Evolutionary conservation across 164 flowering plant species (phyloP).

Genomic region (Umbellularia californica): DNA sequence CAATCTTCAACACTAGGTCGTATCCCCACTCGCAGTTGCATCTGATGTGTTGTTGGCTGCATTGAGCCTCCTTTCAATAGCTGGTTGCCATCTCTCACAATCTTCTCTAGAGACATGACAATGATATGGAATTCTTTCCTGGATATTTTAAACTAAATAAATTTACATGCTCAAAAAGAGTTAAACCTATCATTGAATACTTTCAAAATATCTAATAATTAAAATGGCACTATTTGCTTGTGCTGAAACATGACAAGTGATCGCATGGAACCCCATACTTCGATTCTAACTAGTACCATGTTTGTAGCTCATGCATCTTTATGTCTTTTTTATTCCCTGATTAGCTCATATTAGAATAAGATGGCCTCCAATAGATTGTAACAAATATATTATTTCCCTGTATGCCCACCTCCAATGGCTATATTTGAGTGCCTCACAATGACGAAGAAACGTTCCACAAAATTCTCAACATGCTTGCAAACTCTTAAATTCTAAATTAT

Average conservation of each 20-base stretch:
- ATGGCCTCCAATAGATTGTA: too few relatives aligned
- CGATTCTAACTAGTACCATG: too few relatives aligned
- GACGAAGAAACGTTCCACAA: too few relatives aligned
- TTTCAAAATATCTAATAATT: neutral
- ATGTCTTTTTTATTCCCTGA: too few relatives aligned
- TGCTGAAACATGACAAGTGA: neutral
- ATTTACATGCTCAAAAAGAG: neutral
- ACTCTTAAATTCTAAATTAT: too few relatives aligned
- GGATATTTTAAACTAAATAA: slow-evolving; percentile 5
- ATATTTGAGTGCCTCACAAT: too few relatives aligned
- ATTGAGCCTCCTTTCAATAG: slow-evolving; percentile 51
- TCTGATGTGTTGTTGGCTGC: slow-evolving; percentile 37
- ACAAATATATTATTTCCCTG: too few relatives aligned
- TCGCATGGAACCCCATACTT: neutral
- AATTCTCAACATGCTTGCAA: too few relatives aligned
- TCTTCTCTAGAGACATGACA: slow-evolving; percentile 57
- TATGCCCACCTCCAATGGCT: too few relatives aligned
- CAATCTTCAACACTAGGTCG: slow-evolving; percentile 66
- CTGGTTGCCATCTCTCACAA: slow-evolving; percentile 53
- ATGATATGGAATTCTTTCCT: slow-evolving; percentile 65
- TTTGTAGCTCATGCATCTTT: too few relatives aligned
- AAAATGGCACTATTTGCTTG: neutral
- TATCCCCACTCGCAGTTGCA: slow-evolving; percentile 55
- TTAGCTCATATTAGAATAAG: too few relatives aligned
- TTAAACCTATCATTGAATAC: neutral